Evolutionary conservation across 331 rosid genomes (phyloP), one percentile per base, ranked within the genome.

Genomic region (Malus hybrid): DNA sequence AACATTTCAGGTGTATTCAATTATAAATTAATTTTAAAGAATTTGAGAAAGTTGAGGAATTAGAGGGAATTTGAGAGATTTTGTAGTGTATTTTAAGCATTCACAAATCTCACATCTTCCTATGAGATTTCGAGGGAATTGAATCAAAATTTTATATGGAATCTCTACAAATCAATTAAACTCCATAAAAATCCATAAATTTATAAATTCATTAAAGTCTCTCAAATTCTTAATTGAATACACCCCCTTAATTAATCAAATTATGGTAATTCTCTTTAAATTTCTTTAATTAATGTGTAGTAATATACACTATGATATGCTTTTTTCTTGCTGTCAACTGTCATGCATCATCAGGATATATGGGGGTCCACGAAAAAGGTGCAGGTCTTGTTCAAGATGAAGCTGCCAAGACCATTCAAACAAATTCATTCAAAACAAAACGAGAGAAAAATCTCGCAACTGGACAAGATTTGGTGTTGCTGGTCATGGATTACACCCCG

Each of bases 401-500:
- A 32, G n/a, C 34, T 50, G 48, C 20, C 75, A 27, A 56, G 15
- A 54, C 29, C 42, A 7, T 36, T 19, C 54, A 59, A 36, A 50
- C 44, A 36, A 11, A 70, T n/a, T 34, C 18, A 29, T 50, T 50
- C 63, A 28, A 71, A 33, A 56, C 22, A 24, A 56, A 33, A 13
- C 66, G 22, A 34, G 20, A 71, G 1, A 11, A 57, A 18, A 57
- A 20, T 33, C 54, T 32, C 16, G 1, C 28, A 18, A 57, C 20
- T 10, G 33, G 54, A 7, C 34, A 63, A 70, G 75, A 28, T 18
- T 15, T 10, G 4, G 71, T 34, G 14, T 76, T 54, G 29, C 72
- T 39, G 54, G 66, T 55, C 2, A 56, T 75, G 80, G 80, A 75
- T 39, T 80, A 80, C 61, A 69, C 83, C 63, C 73, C 77, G 2